Evolutionary conservation across 768 basidiomycete species (phyloP).

Genomic region (Lactarius sanguifluus): DNA sequence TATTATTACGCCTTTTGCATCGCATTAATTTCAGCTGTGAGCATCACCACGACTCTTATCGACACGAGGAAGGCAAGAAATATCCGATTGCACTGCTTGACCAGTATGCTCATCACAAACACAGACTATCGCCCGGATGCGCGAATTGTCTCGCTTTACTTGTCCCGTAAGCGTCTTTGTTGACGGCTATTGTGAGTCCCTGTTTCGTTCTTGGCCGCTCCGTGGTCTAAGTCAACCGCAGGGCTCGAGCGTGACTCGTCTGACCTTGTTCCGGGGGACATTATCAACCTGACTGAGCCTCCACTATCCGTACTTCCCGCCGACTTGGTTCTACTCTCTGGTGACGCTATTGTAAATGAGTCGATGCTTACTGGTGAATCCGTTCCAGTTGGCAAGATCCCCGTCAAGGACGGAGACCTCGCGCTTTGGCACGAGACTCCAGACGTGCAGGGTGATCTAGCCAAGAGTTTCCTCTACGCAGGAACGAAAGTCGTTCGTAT

Average conservation of each 20-base stretch:
- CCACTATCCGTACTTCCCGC: slow-evolving; percentile 77
- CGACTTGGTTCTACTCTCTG: slow-evolving; percentile 89
- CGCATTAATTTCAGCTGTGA: slow-evolving; percentile 82
- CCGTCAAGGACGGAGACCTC: slow-evolving; percentile 79
- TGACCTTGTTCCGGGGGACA: slow-evolving; percentile 86
- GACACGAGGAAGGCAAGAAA: slow-evolving; percentile 84
- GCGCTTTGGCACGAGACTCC: slow-evolving; percentile 65
- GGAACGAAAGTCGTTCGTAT: slow-evolving; percentile 92
- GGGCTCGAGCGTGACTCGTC: slow-evolving; percentile 74
- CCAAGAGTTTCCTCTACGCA: slow-evolving; percentile 84
- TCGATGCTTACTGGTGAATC: slow-evolving; percentile 99
- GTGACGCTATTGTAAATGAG: slow-evolving; percentile 97
- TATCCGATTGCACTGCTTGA: not conserved
- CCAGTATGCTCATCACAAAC: slow-evolving; percentile 3
- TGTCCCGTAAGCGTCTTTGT: slow-evolving; percentile 72
- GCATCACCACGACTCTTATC: slow-evolving; percentile 80
- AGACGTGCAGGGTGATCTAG: slow-evolving; percentile 56
- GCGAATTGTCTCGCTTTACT: slow-evolving; percentile 90
- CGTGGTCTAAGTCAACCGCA: slow-evolving; percentile 34
- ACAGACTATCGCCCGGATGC: slow-evolving; percentile 90
- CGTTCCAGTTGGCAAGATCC: slow-evolving; percentile 90
- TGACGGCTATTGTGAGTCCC: slow-evolving; percentile 53
- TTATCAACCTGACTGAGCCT: slow-evolving; percentile 83
- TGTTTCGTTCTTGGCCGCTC: slow-evolving; percentile 1
- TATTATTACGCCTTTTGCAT: slow-evolving; percentile 98